Evolutionary conservation across 2,329 filamentous ascomycete genomes (phyloP).

Genomic region (Sphaceloma murrayae): DNA sequence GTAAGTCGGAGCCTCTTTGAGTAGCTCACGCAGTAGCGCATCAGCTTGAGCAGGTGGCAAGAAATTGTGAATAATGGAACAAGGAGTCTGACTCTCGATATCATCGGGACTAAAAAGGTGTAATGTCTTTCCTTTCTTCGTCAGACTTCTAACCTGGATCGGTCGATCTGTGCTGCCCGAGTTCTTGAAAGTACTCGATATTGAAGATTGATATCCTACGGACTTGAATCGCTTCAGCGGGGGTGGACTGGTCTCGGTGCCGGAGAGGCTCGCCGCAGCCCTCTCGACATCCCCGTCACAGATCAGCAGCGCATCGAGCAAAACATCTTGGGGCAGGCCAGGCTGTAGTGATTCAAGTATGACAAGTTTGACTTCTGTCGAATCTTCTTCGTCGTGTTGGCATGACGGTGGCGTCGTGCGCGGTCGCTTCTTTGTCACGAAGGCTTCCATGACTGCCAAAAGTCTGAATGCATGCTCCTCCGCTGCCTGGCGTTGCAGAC

Average conservation of each 20-base stretch:
- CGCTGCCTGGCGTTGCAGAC: no score
- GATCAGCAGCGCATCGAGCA: constrained; percentile 70
- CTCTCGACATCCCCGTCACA: constrained; percentile 66
- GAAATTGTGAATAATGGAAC: constrained; percentile 88
- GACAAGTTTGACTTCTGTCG: constrained; percentile 83
- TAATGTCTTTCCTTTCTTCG: constrained; percentile 71
- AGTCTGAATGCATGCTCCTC: constrained; percentile 4
- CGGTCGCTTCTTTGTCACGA: constrained; percentile 23
- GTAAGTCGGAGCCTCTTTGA: constrained; percentile 64
- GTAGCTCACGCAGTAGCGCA: constrained; percentile 61
- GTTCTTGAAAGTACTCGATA: constrained; percentile 19
- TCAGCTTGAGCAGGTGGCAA: constrained; percentile 63
- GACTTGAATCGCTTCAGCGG: constrained; percentile 20
- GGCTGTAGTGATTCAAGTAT: constrained; percentile 70
- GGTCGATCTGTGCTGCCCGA: constrained; percentile 20
- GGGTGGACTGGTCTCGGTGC: neutral
- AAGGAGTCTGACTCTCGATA: constrained; percentile 74
- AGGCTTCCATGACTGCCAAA: constrained; percentile 23
- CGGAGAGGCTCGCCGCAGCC: constrained; percentile 48
- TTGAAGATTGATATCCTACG: constrained; percentile 38
- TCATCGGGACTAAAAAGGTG: constrained; percentile 75
- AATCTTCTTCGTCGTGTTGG: constrained; percentile 51
- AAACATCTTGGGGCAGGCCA: constrained; percentile 49
- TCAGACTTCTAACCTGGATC: constrained; percentile 32
- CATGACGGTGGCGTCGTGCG: constrained; percentile 9